Percentiles rank a stretch among this genome's conserved stretches.
Conservation (phyloP, 2,329 filamentous ascomycete species). For the Septoria petroselini region DNA sequence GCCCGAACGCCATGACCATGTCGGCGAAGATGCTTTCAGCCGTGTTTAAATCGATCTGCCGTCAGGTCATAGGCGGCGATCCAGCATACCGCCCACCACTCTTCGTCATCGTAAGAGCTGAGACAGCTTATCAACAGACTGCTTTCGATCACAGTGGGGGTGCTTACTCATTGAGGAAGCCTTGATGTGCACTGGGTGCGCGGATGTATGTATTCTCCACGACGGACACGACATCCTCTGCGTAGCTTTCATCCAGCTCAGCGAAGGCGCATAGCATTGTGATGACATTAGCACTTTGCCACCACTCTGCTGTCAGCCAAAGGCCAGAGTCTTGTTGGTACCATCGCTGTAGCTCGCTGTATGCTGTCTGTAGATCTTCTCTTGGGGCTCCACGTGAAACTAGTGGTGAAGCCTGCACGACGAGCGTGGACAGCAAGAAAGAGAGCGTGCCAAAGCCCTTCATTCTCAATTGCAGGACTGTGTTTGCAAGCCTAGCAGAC, state of each 20-base stretch:
- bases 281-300: constrained; percentile 6
- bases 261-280: constrained; percentile 4
- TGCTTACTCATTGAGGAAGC: constrained; percentile 6
- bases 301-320: constrained; percentile 9
- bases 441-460: too few relatives aligned
- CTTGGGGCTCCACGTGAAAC: constrained; percentile 1
- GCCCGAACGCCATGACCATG: constrained; percentile 44
- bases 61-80: constrained; percentile 55
- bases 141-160: neutral
- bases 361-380: constrained; percentile 2
- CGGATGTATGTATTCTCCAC: neutral
- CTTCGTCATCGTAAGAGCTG: constrained; percentile 52
- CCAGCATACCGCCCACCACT: constrained; percentile 54
- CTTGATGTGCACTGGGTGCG: neutral
- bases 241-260: neutral
- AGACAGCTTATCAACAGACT: constrained; percentile 28
- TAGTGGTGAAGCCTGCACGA: too few relatives aligned
- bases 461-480: too few relatives aligned
- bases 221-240: constrained; percentile 1
- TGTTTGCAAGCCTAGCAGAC: too few relatives aligned
- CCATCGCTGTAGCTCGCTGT: constrained; percentile 10
- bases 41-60: constrained; percentile 43
- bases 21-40: constrained; percentile 50
- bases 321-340: constrained; percentile 4
- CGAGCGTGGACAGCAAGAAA: too few relatives aligned